A percentile compares a stretch with the other conserved stretches of the same genome.
These are phyloP conservation scores for Porphyrellus cyaneotinctus DNA, from an alignment of 768 basidiomycete genomes.

Conservation along the genomic window DNA sequence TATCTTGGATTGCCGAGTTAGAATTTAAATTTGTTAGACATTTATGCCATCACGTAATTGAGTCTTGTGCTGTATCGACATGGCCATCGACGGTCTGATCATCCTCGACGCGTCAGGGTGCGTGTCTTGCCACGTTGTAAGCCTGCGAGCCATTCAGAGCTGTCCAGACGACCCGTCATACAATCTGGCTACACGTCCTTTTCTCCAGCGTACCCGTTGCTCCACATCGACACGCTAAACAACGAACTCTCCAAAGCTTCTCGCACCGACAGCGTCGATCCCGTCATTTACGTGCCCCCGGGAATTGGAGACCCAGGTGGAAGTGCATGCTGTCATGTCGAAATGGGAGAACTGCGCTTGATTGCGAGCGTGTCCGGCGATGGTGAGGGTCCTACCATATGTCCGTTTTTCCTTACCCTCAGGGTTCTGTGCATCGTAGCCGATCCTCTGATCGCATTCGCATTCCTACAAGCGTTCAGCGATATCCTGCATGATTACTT, in stretches of 20 bases:
- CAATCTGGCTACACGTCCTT: conserved; percentile 86
- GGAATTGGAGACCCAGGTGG: conserved; percentile 38
- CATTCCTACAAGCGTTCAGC: conserved; percentile 82
- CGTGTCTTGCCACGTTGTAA: conserved; percentile 25
- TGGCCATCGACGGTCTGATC: conserved; percentile 81
- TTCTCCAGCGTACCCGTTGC: conserved; percentile 70
- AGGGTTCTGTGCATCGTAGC: conserved; percentile 40
- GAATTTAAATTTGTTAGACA: conserved; percentile 10
- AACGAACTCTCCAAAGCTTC: conserved; percentile 58
- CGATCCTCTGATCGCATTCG: conserved; percentile 86
- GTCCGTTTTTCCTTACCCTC: not conserved
- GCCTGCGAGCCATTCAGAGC: conserved; percentile 3
- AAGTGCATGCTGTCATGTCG: conserved; percentile 83
- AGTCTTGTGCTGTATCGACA: conserved; percentile 22
- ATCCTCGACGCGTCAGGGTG: conserved; percentile 73
- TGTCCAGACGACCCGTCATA: conserved; percentile 69
- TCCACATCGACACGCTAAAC: conserved; percentile 85
- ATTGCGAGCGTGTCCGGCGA: conserved; percentile 82
- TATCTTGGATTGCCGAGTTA: conserved; percentile 5
- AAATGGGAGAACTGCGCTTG: conserved; percentile 70
- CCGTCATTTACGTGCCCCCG: conserved; percentile 63
- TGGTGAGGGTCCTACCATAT: conserved; percentile 40
- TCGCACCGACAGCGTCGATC: conserved; percentile 58
- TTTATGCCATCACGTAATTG: conserved; percentile 1
- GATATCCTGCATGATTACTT: conserved; percentile 85